phyloP scores from a whole-genome alignment of 352 stramenopile genomes.

The Globisporangium camurandrum region DNA sequence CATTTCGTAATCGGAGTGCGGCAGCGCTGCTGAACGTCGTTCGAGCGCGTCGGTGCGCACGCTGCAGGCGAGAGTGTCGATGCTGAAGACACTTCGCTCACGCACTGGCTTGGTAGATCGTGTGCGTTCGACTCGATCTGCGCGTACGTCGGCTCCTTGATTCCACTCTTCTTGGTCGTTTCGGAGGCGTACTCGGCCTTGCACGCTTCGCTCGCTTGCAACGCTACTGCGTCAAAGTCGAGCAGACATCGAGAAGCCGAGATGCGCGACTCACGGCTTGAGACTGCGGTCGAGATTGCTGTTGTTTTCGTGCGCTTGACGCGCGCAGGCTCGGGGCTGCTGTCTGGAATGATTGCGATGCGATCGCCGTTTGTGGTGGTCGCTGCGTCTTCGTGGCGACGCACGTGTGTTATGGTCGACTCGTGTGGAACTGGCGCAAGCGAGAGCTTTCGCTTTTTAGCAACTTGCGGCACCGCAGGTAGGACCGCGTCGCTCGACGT shows the following conservation, averaged over 20 bases:
- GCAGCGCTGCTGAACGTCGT: background rate
- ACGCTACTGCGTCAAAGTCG: background rate
- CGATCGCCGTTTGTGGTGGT: no score
- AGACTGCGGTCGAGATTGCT: background rate
- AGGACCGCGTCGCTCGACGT: background rate
- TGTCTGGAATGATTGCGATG: background rate
- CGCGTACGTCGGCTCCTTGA: background rate
- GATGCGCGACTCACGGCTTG: background rate
- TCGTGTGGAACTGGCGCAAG: background rate
- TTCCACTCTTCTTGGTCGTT: background rate
- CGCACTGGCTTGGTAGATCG: background rate
- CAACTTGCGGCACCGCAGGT: background rate
- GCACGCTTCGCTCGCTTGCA: background rate
- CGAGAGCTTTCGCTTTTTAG: background rate
- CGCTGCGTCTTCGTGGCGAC: background rate
- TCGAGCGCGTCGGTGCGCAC: background rate
- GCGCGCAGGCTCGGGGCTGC: background rate
- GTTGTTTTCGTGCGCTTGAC: background rate
- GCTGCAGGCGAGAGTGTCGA: background rate
- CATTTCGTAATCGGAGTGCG: background rate
- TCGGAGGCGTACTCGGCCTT: background rate
- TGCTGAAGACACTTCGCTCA: background rate
- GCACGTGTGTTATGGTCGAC: no score
- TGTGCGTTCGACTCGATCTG: background rate
- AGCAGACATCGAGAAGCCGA: background rate